Percentiles rank a stretch among this genome's conserved stretches.
Conservation (phyloP, 2,329 filamentous ascomycete species). For the Daldinia sp. region DNA sequence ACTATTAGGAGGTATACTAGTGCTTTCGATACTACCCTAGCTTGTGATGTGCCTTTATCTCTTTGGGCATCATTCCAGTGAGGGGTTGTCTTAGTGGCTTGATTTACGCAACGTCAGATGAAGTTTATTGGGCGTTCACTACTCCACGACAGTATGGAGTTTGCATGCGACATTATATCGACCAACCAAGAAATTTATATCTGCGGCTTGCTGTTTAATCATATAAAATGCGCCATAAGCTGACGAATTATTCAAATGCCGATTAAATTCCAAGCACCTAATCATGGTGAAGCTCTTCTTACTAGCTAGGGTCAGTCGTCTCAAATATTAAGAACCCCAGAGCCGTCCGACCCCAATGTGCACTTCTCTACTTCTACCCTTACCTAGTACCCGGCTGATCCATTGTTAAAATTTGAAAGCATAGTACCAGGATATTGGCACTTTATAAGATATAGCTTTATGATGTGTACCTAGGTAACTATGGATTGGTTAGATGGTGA, state of each 20-base stretch:
- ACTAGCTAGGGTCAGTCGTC: not conserved
- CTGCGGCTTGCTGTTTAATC: not conserved
- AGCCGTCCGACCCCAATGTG: not conserved
- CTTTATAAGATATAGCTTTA: not conserved
- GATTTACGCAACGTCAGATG: not conserved
- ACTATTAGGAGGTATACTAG: not conserved
- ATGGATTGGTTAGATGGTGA: constrained; percentile 19
- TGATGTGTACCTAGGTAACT: not conserved
- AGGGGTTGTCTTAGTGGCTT: constrained; percentile 10
- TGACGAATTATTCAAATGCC: constrained; percentile 18
- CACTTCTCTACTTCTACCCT: not conserved
- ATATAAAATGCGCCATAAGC: constrained; percentile 5
- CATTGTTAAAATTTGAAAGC: not conserved
- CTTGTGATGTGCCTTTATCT: not conserved
- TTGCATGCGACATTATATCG: not conserved
- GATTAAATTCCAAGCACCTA: not conserved
- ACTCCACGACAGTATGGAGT: not conserved
- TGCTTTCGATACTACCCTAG: constrained; percentile 1
- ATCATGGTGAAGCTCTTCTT: constrained; percentile 21
- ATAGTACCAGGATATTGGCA: not conserved
- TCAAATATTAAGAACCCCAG: not conserved
- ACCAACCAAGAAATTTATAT: constrained; percentile 14
- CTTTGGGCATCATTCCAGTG: not conserved
- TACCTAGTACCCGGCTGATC: not conserved
- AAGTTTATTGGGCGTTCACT: constrained; percentile 6